These are phyloP conservation scores for Dianthus caryophyllus DNA, from an alignment of 148 eudicot species.

Conservation along the genomic window DNA sequence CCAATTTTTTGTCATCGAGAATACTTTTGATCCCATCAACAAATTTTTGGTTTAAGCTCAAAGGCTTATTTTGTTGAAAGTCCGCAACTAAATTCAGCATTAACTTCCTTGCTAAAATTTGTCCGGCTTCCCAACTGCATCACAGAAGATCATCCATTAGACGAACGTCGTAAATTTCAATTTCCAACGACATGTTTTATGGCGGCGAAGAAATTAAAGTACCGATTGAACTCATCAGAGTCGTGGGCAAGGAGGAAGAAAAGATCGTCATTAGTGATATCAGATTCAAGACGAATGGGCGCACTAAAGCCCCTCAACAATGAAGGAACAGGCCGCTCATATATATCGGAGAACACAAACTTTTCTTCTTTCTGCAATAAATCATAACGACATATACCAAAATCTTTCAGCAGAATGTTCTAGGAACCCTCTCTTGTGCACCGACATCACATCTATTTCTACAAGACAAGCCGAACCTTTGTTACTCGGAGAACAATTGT, in stretches of 20 bases:
- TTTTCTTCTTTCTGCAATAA: conserved; percentile 79
- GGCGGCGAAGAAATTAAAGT: too few relatives aligned
- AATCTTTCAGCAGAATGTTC: background rate
- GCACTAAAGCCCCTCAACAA: conserved; percentile 85
- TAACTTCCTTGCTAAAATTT: conserved; percentile 73
- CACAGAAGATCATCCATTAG: conserved; percentile 6
- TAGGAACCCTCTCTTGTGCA: too few relatives aligned
- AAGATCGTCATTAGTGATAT: conserved; percentile 70
- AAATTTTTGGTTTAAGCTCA: conserved; percentile 65
- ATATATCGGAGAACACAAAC: conserved; percentile 71
- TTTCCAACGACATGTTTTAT: too few relatives aligned
- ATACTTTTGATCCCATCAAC: conserved; percentile 74
- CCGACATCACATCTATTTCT: background rate
- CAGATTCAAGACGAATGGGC: conserved; percentile 83
- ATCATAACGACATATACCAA: background rate
- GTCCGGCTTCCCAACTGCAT: conserved; percentile 96
- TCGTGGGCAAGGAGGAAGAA: conserved; percentile 95
- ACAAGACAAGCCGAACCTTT: conserved; percentile 48
- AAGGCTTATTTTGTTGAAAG: conserved; percentile 73
- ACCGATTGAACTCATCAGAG: conserved; percentile 97
- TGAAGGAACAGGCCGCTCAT: conserved; percentile 79
- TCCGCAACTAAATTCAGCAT: conserved; percentile 88
- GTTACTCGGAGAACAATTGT: conserved; percentile 82
- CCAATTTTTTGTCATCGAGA: conserved; percentile 61
- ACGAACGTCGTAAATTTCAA: background rate